Evolutionary conservation across 352 stramenopile genomes (phyloP).

Genomic region (Phytopythium montanum): DNA sequence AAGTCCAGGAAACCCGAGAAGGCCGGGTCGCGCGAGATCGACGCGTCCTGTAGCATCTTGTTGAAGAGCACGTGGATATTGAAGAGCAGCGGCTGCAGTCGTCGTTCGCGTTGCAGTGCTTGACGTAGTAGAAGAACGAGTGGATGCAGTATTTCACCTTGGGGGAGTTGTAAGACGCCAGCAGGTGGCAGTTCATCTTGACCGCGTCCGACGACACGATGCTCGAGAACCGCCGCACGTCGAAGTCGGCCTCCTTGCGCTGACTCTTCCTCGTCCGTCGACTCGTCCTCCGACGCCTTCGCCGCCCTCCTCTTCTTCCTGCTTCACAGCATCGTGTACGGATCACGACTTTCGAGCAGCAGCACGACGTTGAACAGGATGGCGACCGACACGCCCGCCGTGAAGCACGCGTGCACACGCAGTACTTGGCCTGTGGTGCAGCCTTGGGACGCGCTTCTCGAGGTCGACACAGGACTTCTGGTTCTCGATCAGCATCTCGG

Average conservation of each 20-base stretch:
- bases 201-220: slow-evolving; percentile 81
- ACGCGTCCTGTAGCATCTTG: slow-evolving; percentile 74
- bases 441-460: slow-evolving; percentile 61
- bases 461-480: slow-evolving; percentile 81
- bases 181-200: slow-evolving; percentile 78
- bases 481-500: slow-evolving; percentile 69
- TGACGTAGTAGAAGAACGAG: slow-evolving; percentile 83
- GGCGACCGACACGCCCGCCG: slow-evolving; percentile 37
- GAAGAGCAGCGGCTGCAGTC: slow-evolving; percentile 86
- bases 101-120: slow-evolving; percentile 72
- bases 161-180: slow-evolving; percentile 66
- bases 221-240: slow-evolving; percentile 72
- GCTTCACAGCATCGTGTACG: too few species aligned
- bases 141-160: slow-evolving; percentile 90
- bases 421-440: slow-evolving; percentile 21
- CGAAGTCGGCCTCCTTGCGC: slow-evolving; percentile 84
- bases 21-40: slow-evolving; percentile 51
- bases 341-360: slow-evolving; percentile 64
- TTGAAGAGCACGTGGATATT: slow-evolving; percentile 86
- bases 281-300: too few species aligned
- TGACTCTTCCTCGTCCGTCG: too few species aligned
- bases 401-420: slow-evolving; percentile 58
- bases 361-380: slow-evolving; percentile 74
- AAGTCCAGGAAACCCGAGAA: slow-evolving; percentile 78
- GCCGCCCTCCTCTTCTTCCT: too few species aligned